These are phyloP conservation scores for Debaryomyces fabryi DNA, from an alignment of 1,139 yeast genomes.

Conservation along the genomic window DNA sequence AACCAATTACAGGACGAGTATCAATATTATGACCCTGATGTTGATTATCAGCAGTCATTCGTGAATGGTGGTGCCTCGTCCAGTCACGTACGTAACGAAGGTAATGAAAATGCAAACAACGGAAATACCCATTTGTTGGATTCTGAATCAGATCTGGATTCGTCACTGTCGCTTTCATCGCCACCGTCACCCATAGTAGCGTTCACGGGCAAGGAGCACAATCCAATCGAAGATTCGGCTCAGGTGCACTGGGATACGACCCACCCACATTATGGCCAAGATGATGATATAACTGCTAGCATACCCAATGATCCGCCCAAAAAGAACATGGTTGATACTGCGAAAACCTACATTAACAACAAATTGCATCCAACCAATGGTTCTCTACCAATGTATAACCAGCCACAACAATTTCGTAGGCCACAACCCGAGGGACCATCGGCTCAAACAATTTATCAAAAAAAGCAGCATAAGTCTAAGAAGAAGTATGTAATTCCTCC, in stretches of 20 bases:
- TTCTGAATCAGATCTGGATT: conserved; percentile 41
- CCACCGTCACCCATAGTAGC: conserved; percentile 15
- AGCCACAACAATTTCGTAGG: conserved; percentile 13
- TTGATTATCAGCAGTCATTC: conserved; percentile 18
- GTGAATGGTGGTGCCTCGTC: conserved; percentile 10
- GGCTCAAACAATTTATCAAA: conserved; percentile 18
- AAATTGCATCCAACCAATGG: not conserved
- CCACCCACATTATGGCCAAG: not conserved
- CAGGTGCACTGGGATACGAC: conserved; percentile 9
- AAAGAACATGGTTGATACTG: conserved; percentile 1
- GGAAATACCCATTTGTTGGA: conserved; percentile 26
- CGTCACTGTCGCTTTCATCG: conserved; percentile 26
- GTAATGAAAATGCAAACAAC: conserved; percentile 9
- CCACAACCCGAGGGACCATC: conserved; percentile 12
- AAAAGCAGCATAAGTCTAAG: conserved; percentile 12
- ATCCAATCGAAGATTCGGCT: not conserved
- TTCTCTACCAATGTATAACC: conserved; percentile 12
- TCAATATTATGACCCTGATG: conserved; percentile 43
- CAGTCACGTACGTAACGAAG: conserved; percentile 7
- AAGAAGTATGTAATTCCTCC: conserved; percentile 46
- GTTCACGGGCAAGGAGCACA: conserved; percentile 1
- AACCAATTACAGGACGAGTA: conserved; percentile 44
- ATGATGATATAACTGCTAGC: not conserved
- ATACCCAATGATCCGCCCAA: not conserved
- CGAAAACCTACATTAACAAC: not conserved